A percentile compares a stretch with the other conserved stretches of the same genome.
These are phyloP conservation scores for Sphaerulina musiva DNA, from an alignment of 2,329 filamentous ascomycete genomes.

Conservation along the genomic window DNA sequence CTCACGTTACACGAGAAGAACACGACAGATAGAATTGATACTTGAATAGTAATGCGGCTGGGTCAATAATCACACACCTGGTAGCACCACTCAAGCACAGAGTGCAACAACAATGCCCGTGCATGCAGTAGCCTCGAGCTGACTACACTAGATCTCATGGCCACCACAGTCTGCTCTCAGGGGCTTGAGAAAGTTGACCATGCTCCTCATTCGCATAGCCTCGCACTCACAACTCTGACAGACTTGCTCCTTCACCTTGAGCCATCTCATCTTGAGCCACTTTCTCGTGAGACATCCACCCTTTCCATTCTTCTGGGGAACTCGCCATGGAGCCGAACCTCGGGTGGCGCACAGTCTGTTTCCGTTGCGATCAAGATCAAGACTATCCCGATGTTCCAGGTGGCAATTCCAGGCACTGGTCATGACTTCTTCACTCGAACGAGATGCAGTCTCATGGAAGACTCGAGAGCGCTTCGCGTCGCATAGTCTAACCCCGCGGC, in stretches of 20 bases:
- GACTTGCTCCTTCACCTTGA: background rate
- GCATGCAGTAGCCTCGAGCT: too few relatives aligned
- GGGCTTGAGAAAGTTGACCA: background rate
- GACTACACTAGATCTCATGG: too few relatives aligned
- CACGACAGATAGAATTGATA: too few relatives aligned
- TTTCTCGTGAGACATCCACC: background rate
- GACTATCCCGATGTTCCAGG: slow-evolving; percentile 1
- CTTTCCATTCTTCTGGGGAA: too few relatives aligned
- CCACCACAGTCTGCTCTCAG: too few relatives aligned
- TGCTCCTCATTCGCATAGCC: background rate
- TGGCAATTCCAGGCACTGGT: background rate
- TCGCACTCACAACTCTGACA: background rate
- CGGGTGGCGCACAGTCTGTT: background rate
- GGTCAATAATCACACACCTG: too few relatives aligned
- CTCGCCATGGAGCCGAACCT: background rate
- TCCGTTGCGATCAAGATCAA: slow-evolving; percentile 6
- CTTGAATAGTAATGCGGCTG: too few relatives aligned
- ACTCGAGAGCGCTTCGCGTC: background rate
- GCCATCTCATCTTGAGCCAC: background rate
- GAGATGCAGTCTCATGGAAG: background rate
- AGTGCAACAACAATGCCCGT: too few relatives aligned
- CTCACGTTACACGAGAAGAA: too few relatives aligned
- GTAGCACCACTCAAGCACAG: too few relatives aligned
- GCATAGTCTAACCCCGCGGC: background rate
- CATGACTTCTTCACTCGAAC: background rate